A percentile compares a stretch with the other conserved stretches of the same genome.
Evolutionary conservation across 208 protist species (phyloP).

Genomic region (Trypanosoma vivax): DNA sequence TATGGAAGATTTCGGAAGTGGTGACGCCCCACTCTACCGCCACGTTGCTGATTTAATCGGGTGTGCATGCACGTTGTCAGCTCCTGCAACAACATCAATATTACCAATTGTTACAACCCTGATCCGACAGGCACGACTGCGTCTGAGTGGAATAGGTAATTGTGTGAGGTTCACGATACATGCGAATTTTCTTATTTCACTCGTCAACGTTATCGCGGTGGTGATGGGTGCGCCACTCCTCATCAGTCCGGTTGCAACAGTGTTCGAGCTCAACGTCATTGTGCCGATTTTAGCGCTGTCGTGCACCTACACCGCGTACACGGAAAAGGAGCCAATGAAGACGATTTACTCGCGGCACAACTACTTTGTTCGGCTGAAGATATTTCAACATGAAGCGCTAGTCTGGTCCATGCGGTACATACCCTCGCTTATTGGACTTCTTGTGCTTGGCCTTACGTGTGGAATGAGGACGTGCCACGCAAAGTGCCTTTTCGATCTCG

Average conservation of each 20-base stretch:
- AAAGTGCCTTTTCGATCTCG: conserved; percentile 23
- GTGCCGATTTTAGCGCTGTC: conserved; percentile 72
- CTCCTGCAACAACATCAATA: conserved; percentile 65
- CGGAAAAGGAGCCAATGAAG: conserved; percentile 76
- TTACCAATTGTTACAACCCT: conserved; percentile 79
- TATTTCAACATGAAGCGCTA: conserved; percentile 65
- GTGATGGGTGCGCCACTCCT: conserved; percentile 57
- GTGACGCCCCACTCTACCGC: conserved; percentile 69
- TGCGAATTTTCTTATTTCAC: conserved; percentile 67
- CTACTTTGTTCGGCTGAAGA: conserved; percentile 77
- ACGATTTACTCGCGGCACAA: conserved; percentile 79
- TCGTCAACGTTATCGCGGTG: conserved; percentile 54
- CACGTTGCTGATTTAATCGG: conserved; percentile 83
- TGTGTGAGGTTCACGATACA: conserved; percentile 80
- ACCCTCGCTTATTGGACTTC: conserved; percentile 50
- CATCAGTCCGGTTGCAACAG: conserved; percentile 50
- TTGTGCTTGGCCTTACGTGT: conserved; percentile 75
- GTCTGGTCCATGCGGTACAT: conserved; percentile 80
- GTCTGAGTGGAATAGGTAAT: conserved; percentile 79
- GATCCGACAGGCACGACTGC: conserved; percentile 72
- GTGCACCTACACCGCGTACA: conserved; percentile 82
- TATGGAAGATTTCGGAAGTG: conserved; percentile 40
- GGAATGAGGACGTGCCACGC: conserved; percentile 9
- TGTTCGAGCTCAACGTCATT: conserved; percentile 81
- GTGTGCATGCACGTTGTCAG: conserved; percentile 69